Evolutionary conservation across 331 rosid species (phyloP), one percentile per base, ranked within the genome.

Genomic region (Arachis monticola): DNA sequence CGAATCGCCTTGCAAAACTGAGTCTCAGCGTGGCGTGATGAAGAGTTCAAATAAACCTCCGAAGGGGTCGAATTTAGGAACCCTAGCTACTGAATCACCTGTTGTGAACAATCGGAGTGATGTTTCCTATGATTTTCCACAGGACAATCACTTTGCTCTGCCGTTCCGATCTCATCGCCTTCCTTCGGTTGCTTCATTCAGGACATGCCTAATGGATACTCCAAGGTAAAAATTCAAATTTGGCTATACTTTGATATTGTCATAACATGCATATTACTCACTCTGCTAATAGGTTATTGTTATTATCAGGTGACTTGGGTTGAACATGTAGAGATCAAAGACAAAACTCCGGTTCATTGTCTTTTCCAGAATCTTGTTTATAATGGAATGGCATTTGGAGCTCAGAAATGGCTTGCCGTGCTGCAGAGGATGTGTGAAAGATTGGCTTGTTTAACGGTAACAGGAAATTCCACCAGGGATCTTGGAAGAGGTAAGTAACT

Each of bases 121-220:
- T 79, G 89, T 94, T 46, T 91, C 97, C 9, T 91, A 94, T 48
- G 90, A 90, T 9, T 77, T 89, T 35, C 88, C 97, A 12, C 85
- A 85, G n/a, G 97, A 91, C 40, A 85, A 77, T 81, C 22, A 17
- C 22, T 17, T 17, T 17, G 22, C 22, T 17, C 22, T 17, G 22
- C 22, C 22, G 22, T 17, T 51, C 69, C 86, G 85, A 13, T 85
- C 83, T 67, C 97, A 70, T 42, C 84, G 89, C 13, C 90, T 85
- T 72, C 96, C 98, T 40, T 94, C 0, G 98, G 98, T 10, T 90
- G 96, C 86, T 84, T 94, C 62, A 90, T 94, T 57, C 95, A 87
- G 73, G 98, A 91, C 83, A 79, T 94, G 98, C 98, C 98, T 45
- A 94, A 90, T 77, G 98, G 98, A 32, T 94, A 94, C 55, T 89